A percentile compares a stretch with the other conserved stretches of the same genome.
Conservation (phyloP, 768 basidiomycete species). For the Podaxis pistillaris region DNA sequence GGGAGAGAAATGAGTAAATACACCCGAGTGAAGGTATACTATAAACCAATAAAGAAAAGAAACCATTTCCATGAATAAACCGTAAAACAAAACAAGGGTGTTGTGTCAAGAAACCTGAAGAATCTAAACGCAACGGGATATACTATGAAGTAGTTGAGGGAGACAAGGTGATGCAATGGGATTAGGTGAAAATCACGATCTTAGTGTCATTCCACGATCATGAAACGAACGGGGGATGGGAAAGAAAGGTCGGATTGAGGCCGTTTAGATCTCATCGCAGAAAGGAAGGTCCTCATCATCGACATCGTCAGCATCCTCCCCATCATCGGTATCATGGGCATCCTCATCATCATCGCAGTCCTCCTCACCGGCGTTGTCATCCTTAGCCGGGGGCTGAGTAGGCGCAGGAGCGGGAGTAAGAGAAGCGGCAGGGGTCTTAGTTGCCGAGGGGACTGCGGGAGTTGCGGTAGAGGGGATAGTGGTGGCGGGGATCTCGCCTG, state of each 20-base stretch:
- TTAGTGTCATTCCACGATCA: neutral
- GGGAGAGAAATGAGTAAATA: neutral
- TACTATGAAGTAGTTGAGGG: neutral
- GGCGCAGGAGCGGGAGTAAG: neutral
- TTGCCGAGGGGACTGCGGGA: constrained; percentile 22
- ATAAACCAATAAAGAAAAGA: neutral
- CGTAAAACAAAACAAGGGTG: neutral
- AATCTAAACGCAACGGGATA: neutral
- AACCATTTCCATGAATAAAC: neutral
- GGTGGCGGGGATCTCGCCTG: constrained; percentile 22
- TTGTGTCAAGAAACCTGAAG: neutral
- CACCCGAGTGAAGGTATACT: constrained; percentile 1
- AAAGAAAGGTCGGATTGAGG: constrained; percentile 37
- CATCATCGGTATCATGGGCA: constrained; percentile 12
- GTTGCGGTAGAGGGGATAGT: constrained; percentile 32
- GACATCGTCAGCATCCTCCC: constrained; percentile 20
- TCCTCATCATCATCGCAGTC: constrained; percentile 17
- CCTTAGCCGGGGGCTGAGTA: constrained; percentile 6
- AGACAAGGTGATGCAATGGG: neutral
- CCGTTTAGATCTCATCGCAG: constrained; percentile 47
- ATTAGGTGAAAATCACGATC: neutral
- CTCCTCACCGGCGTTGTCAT: constrained; percentile 18
- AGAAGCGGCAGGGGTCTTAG: constrained; percentile 15
- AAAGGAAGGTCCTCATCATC: constrained; percentile 46
- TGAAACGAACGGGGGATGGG: neutral